phyloP scores from a whole-genome alignment of 768 basidiomycete genomes.

The Clitopilus hobsonii region DNA sequence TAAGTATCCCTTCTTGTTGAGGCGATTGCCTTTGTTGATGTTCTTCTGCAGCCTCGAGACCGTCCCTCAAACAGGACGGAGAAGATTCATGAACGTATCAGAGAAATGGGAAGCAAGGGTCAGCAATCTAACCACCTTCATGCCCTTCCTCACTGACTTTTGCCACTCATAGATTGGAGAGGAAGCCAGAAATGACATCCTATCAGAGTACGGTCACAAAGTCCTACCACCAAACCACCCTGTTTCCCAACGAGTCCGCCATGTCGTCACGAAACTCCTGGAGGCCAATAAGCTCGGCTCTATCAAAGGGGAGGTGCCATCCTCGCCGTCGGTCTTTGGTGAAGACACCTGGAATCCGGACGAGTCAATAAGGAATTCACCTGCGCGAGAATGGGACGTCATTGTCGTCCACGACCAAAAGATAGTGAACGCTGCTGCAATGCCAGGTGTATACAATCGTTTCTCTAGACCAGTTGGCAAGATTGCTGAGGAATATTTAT shows the following conservation, averaged over 20 bases:
- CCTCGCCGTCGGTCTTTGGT: conserved; percentile 13
- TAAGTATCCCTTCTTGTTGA: conserved; percentile 7
- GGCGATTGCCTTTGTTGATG: not conserved
- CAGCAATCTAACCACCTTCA: conserved; percentile 8
- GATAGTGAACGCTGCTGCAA: conserved; percentile 74
- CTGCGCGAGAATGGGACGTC: conserved; percentile 55
- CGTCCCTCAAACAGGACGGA: conserved; percentile 82
- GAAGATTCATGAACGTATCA: conserved; percentile 82
- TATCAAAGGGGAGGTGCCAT: conserved; percentile 28
- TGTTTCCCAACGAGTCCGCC: conserved; percentile 59
- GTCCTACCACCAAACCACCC: conserved; percentile 69
- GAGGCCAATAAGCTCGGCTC: conserved; percentile 68
- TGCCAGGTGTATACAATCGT: conserved; percentile 45
- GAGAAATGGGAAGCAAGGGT: conserved; percentile 54
- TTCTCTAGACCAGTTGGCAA: not conserved
- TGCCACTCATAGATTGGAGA: conserved; percentile 35
- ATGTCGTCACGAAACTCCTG: conserved; percentile 66
- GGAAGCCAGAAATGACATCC: conserved; percentile 32
- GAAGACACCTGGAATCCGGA: conserved; percentile 28
- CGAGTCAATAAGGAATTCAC: conserved; percentile 21
- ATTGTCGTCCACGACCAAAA: conserved; percentile 72
- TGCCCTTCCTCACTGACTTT: not conserved
- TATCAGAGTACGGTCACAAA: conserved; percentile 44
- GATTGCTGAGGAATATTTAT: not conserved
- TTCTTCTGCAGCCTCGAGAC: conserved; percentile 59